A percentile compares a stretch with the other conserved stretches of the same genome.
phyloP scores from a whole-genome alignment of 345 rosid genomes.

The Arabidopsis suecica region DNA sequence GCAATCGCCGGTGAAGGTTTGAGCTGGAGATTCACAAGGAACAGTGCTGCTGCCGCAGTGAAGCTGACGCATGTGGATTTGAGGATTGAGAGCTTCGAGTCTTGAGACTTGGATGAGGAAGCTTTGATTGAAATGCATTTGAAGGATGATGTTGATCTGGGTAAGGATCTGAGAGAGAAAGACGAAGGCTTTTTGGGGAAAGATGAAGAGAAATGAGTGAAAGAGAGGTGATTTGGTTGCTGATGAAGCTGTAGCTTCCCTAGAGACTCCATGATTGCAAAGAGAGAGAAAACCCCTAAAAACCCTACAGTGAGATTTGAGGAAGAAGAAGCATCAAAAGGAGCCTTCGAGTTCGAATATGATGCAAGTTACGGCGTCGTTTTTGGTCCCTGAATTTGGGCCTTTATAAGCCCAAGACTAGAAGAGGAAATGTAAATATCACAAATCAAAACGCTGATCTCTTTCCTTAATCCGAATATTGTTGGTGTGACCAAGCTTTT shows the following conservation, averaged over 20 bases:
- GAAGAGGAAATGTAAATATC: not conserved
- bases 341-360: slow-evolving; percentile 6
- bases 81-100: slow-evolving; percentile 29
- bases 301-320: slow-evolving; percentile 35
- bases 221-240: slow-evolving; percentile 55
- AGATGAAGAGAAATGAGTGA: slow-evolving; percentile 51
- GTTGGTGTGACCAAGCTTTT: not conserved
- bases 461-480: not conserved
- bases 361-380: slow-evolving; percentile 24
- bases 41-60: slow-evolving; percentile 68
- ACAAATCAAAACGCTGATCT: slow-evolving; percentile 4
- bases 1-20: slow-evolving; percentile 58
- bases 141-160: slow-evolving; percentile 41
- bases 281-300: slow-evolving; percentile 37
- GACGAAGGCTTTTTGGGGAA: slow-evolving; percentile 45
- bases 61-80: slow-evolving; percentile 64
- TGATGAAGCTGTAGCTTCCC: slow-evolving; percentile 50
- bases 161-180: slow-evolving; percentile 49
- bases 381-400: not conserved
- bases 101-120: slow-evolving; percentile 38
- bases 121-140: slow-evolving; percentile 56
- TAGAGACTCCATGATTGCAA: slow-evolving; percentile 61
- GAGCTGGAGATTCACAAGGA: slow-evolving; percentile 56
- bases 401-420: not conserved
- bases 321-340: slow-evolving; percentile 33